Evolutionary conservation across 106 monocot species (phyloP).

Genomic region (Posidonia australis): DNA sequence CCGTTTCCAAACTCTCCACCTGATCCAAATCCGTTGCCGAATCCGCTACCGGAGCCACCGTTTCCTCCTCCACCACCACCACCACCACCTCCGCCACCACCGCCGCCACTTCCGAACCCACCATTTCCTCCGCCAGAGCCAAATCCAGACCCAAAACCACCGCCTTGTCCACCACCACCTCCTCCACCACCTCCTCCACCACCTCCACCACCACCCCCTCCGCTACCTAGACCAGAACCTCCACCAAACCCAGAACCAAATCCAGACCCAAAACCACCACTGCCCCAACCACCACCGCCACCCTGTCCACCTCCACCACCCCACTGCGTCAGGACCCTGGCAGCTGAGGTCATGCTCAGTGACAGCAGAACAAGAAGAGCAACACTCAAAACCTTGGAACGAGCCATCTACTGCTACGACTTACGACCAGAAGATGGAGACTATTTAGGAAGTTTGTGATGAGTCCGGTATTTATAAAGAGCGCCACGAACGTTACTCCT

Average conservation of each 20-base stretch:
- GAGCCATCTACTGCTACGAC: not conserved
- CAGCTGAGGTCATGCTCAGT: not conserved
- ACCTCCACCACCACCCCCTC: not conserved
- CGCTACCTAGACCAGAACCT: not conserved
- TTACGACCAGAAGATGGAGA: too few relatives aligned
- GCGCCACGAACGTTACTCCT: too few relatives aligned
- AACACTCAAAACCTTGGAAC: not conserved
- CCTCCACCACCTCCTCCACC: not conserved
- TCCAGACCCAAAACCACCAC: not conserved
- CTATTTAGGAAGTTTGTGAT: too few relatives aligned
- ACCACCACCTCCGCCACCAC: not conserved
- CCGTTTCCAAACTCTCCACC: conserved; percentile 14
- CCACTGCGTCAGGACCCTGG: not conserved
- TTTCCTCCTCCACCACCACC: conserved; percentile 1
- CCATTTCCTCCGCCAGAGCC: not conserved
- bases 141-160: not conserved
- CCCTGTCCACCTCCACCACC: conserved; percentile 4
- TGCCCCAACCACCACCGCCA: not conserved
- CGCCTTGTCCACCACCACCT: not conserved
- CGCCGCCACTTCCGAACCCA: not conserved
- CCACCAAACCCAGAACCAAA: too few relatives aligned
- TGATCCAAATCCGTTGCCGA: conserved; percentile 8
- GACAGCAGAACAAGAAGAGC: not conserved
- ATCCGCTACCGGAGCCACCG: not conserved
- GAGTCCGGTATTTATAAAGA: too few relatives aligned